Conservation (phyloP, 768 basidiomycete species). For the Trametes cingulata region DNA sequence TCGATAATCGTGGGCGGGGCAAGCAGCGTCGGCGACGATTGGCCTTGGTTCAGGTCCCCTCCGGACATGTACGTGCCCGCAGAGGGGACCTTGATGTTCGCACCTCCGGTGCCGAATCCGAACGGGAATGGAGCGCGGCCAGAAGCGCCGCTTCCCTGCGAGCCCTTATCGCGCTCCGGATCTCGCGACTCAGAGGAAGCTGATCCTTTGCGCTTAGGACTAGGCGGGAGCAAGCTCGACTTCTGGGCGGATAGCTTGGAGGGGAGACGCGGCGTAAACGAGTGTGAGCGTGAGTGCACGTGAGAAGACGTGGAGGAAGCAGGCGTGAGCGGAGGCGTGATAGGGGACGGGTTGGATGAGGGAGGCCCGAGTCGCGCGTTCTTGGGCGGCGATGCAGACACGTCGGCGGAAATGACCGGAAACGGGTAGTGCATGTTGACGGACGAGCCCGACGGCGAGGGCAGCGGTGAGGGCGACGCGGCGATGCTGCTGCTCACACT, state of each 20-base stretch:
- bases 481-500: conserved; percentile 37
- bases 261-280: conserved; percentile 70
- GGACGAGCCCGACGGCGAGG: conserved; percentile 26
- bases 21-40: conserved; percentile 38
- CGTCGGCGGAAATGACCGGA: conserved; percentile 25
- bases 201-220: conserved; percentile 60
- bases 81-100: conserved; percentile 18
- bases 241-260: conserved; percentile 65
- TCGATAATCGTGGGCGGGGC: conserved; percentile 54
- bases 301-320: conserved; percentile 36
- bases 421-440: conserved; percentile 34
- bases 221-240: conserved; percentile 44
- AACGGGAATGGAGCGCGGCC: conserved; percentile 35
- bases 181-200: conserved; percentile 39
- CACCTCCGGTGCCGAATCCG: conserved; percentile 27
- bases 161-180: conserved; percentile 32
- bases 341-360: conserved; percentile 26
- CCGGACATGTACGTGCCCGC: conserved; percentile 7
- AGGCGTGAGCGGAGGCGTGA: conserved; percentile 28
- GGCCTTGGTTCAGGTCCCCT: conserved; percentile 1
- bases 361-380: conserved; percentile 26
- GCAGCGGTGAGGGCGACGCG: conserved; percentile 37
- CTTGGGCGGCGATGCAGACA: conserved; percentile 30
- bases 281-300: conserved; percentile 65
- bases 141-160: conserved; percentile 20